Evolutionary conservation across 2,329 filamentous ascomycete genomes (phyloP).

Genomic region (Cercospora zeina): DNA sequence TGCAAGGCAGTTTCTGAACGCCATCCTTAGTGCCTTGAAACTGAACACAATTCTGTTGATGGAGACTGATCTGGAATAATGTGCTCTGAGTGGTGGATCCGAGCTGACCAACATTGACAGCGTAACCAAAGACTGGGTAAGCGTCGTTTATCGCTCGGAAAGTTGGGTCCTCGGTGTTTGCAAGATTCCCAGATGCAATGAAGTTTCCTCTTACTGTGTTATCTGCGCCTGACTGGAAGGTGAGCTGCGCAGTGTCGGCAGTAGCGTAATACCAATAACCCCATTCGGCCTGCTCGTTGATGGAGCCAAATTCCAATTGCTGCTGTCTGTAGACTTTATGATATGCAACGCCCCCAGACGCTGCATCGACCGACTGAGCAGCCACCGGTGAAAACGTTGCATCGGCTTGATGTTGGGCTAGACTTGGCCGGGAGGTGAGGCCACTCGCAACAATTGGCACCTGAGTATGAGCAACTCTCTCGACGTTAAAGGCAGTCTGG

Average conservation of each 20-base stretch:
- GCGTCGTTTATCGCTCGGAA: constrained; percentile 51
- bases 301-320: constrained; percentile 48
- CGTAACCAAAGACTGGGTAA: constrained; percentile 57
- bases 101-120: constrained; percentile 53
- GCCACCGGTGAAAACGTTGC: constrained; percentile 20
- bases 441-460: constrained; percentile 16
- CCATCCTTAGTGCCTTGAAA: constrained; percentile 45
- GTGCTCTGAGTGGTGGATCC: constrained; percentile 41
- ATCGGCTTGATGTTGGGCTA: constrained; percentile 5
- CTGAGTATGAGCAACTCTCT: constrained; percentile 18
- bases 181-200: constrained; percentile 46
- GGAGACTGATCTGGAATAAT: constrained; percentile 54
- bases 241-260: constrained; percentile 44
- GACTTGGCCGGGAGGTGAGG: constrained; percentile 16
- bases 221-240: constrained; percentile 52
- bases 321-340: constrained; percentile 36
- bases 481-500: constrained; percentile 23
- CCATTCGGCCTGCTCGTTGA: constrained; percentile 53
- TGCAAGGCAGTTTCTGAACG: constrained; percentile 45
- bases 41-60: constrained; percentile 54
- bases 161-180: constrained; percentile 48
- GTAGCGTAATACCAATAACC: constrained; percentile 58
- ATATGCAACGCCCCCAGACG: constrained; percentile 31
- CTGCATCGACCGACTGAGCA: constrained; percentile 1
- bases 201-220: constrained; percentile 52